Evolutionary conservation across 768 basidiomycete genomes (phyloP), one percentile per base, ranked within the genome.

Genomic region (Naganishia antarctica): DNA sequence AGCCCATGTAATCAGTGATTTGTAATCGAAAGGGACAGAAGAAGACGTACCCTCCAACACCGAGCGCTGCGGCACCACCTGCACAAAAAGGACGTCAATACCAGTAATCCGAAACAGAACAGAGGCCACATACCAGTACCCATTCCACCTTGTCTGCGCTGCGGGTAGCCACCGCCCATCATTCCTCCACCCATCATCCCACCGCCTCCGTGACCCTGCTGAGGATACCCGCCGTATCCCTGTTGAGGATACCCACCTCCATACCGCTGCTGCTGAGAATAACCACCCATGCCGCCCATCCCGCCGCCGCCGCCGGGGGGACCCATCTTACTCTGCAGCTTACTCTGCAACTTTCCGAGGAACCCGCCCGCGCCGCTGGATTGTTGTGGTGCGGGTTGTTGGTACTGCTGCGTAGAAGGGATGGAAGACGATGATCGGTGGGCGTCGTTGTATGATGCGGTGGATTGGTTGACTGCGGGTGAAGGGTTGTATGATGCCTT

Each of bases 31-130:
- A 6, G 4, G 29, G 8, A 21, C 16, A 18, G 1, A n/a, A 8
- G 18, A 34, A 51, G 15, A n/a, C 50, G 29, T 51, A 51, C 43
- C 48, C 63, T 18, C 63, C 63, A 3, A 53, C 43, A 21, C 63
- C 63, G 12, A 64, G n/a, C 15, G 63, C 63, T 5, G 51, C 44
- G n/a, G 25, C 53, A n/a, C 63, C 63, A 40, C 63, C 63, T 50
- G 4, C 15, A 21, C 11, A 34, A 41, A 31, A 15, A n/a, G n/a
- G n/a, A n/a, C n/a, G n/a, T n/a, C n/a, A n/a, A n/a, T n/a, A n/a
- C n/a, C n/a, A n/a, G n/a, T n/a, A n/a, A n/a, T n/a, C n/a, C n/a
- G n/a, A n/a, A n/a, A n/a, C n/a, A n/a, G n/a, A n/a, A n/a, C n/a
- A n/a, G n/a, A n/a, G n/a, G n/a, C n/a, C n/a, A 43, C 49, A 25